Percentiles rank a stretch among this genome's conserved stretches.
phyloP scores from a whole-genome alignment of 306 rosid species.

The Cicer cuneatum region DNA sequence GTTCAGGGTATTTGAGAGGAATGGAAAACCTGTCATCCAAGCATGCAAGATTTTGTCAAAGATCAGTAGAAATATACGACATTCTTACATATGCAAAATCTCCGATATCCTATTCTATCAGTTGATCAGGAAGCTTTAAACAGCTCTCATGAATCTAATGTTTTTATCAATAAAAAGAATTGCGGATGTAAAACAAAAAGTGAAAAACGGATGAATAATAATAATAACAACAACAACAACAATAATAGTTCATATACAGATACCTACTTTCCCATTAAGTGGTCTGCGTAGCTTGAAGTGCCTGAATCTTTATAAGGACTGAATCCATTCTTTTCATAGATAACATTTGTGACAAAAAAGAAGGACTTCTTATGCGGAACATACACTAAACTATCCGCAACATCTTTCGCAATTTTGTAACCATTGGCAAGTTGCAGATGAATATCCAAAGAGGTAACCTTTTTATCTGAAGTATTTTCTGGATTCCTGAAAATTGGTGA shows the following conservation, averaged over 20 bases:
- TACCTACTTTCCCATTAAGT: slow-evolving; percentile 60
- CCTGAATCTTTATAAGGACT: slow-evolving; percentile 58
- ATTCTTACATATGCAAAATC: slow-evolving; percentile 20
- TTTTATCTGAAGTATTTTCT: slow-evolving; percentile 36
- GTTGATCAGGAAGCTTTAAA: slow-evolving; percentile 30
- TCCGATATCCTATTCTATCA: slow-evolving; percentile 5
- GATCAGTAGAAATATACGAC: slow-evolving; percentile 18
- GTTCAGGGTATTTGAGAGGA: slow-evolving; percentile 72
- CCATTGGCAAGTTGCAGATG: slow-evolving; percentile 74
- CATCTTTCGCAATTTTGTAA: slow-evolving; percentile 57
- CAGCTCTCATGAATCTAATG: background rate
- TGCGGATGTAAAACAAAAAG: slow-evolving; percentile 36
- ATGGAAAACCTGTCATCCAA: slow-evolving; percentile 69
- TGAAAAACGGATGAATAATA: slow-evolving; percentile 24
- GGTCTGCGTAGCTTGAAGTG: slow-evolving; percentile 58
- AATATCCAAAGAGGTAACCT: slow-evolving; percentile 36
- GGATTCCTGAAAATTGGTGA: slow-evolving; percentile 77
- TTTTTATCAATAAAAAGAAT: slow-evolving; percentile 36
- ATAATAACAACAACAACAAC: background rate
- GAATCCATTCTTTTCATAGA: slow-evolving; percentile 56
- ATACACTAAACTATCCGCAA: slow-evolving; percentile 82
- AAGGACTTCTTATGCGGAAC: slow-evolving; percentile 60
- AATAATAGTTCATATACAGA: slow-evolving; percentile 20
- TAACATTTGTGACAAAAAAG: slow-evolving; percentile 64
- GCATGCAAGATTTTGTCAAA: slow-evolving; percentile 35